Evolutionary conservation across 192 early-diverging fungal genomes (phyloP).

Genomic region (Gigaspora rosea): DNA sequence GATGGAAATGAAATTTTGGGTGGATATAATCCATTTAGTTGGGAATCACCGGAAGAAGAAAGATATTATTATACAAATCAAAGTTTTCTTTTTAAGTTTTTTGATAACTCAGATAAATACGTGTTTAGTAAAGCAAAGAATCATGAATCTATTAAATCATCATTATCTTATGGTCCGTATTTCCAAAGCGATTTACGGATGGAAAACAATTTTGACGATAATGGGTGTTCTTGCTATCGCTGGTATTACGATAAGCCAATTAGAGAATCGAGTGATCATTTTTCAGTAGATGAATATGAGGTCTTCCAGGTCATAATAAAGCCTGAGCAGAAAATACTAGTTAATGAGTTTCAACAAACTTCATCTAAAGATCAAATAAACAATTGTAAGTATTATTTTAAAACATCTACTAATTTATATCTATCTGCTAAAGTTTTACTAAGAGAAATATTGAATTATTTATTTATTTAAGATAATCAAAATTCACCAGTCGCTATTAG

Average conservation of each 20-base stretch:
- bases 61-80: not conserved
- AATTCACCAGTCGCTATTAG: too few relatives aligned
- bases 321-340: too few relatives aligned
- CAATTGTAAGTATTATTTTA: too few relatives aligned
- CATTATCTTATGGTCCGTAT: not conserved
- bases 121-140: not conserved
- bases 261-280: not conserved
- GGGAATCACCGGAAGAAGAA: not conserved
- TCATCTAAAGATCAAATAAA: too few relatives aligned
- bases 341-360: too few relatives aligned
- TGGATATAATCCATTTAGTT: not conserved
- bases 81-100: not conserved
- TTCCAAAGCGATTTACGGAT: not conserved
- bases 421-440: too few relatives aligned
- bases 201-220: not conserved
- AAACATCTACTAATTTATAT: too few relatives aligned
- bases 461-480: too few relatives aligned
- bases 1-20: not conserved
- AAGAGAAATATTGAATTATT: too few relatives aligned
- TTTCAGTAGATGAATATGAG: too few relatives aligned
- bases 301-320: not conserved
- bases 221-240: not conserved
- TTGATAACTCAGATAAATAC: not conserved
- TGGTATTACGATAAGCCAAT: not conserved
- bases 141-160: not conserved